Evolutionary conservation across 768 basidiomycete species (phyloP).

Genomic region (Agrocybe praecox): DNA sequence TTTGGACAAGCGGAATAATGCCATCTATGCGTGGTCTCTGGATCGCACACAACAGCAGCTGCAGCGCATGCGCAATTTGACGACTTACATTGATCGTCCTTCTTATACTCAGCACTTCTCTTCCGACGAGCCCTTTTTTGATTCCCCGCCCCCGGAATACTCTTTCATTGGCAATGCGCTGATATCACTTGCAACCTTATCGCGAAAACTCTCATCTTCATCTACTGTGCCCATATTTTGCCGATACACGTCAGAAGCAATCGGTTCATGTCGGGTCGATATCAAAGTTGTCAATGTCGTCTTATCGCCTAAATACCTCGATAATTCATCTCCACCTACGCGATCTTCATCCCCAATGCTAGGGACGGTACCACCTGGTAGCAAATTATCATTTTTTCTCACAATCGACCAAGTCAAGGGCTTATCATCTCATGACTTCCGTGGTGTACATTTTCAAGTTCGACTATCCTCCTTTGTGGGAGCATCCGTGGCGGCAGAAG

Average conservation of each 20-base stretch:
- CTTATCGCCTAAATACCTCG: slow-evolving; percentile 57
- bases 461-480: slow-evolving; percentile 89
- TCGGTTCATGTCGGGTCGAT: slow-evolving; percentile 90
- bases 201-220: slow-evolving; percentile 71
- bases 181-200: slow-evolving; percentile 80
- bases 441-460: slow-evolving; percentile 83
- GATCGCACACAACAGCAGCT: slow-evolving; percentile 88
- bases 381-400: slow-evolving; percentile 84
- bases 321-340: slow-evolving; percentile 67
- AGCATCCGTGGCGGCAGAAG: slow-evolving; percentile 66
- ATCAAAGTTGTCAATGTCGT: slow-evolving; percentile 79
- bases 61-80: slow-evolving; percentile 91
- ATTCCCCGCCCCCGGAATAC: slow-evolving; percentile 83
- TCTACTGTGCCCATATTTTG: slow-evolving; percentile 90
- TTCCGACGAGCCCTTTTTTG: slow-evolving; percentile 91
- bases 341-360: slow-evolving; percentile 78
- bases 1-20: slow-evolving; percentile 83
- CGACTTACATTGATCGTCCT: slow-evolving; percentile 88
- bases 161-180: slow-evolving; percentile 92
- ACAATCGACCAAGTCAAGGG: slow-evolving; percentile 89
- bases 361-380: slow-evolving; percentile 66
- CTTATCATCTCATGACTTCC: slow-evolving; percentile 87
- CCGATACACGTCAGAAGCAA: slow-evolving; percentile 92
- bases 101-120: slow-evolving; percentile 95
- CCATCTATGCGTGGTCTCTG: slow-evolving; percentile 91